phyloP scores from a whole-genome alignment of 2,329 filamentous ascomycete genomes.

The Didymella arachidicola region DNA sequence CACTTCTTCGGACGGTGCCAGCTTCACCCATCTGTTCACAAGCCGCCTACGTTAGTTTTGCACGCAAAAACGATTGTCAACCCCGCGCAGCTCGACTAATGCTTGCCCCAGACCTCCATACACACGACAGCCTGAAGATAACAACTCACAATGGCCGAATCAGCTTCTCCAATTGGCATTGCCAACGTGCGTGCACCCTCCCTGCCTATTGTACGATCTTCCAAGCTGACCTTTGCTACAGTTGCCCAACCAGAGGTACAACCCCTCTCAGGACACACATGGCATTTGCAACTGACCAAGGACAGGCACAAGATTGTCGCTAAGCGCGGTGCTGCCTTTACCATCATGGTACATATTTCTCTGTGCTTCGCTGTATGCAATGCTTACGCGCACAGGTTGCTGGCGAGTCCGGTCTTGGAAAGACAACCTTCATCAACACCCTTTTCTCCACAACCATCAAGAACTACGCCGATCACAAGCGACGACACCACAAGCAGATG shows the following conservation, averaged over 20 bases:
- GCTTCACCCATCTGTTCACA: slow-evolving; percentile 1
- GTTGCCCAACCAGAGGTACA: slow-evolving; percentile 74
- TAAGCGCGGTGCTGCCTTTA: slow-evolving; percentile 94
- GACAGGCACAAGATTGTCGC: slow-evolving; percentile 74
- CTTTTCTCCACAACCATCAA: slow-evolving; percentile 99
- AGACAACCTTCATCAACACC: slow-evolving; percentile 99
- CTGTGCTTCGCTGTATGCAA: neutral
- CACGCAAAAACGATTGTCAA: neutral
- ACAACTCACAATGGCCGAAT: slow-evolving; percentile 65
- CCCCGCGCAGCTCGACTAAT: slow-evolving; percentile 27
- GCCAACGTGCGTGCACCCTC: slow-evolving; percentile 67
- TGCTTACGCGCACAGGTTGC: slow-evolving; percentile 71
- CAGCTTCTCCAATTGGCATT: slow-evolving; percentile 74
- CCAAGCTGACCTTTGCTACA: slow-evolving; percentile 52
- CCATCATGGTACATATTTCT: slow-evolving; percentile 82
- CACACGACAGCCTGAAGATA: slow-evolving; percentile 32
- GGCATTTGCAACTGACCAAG: slow-evolving; percentile 43
- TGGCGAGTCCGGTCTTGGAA: slow-evolving; percentile 97
- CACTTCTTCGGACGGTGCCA: slow-evolving; percentile 12
- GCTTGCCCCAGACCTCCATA: slow-evolving; percentile 28
- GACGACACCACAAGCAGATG: slow-evolving; percentile 98
- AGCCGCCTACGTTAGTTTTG: slow-evolving; percentile 14
- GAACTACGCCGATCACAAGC: slow-evolving; percentile 99
- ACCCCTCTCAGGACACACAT: slow-evolving; percentile 29
- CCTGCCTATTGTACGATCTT: slow-evolving; percentile 3